phyloP scores from a whole-genome alignment of 495 filamentous ascomycete genomes.

The Penicillium bialowiezense region DNA sequence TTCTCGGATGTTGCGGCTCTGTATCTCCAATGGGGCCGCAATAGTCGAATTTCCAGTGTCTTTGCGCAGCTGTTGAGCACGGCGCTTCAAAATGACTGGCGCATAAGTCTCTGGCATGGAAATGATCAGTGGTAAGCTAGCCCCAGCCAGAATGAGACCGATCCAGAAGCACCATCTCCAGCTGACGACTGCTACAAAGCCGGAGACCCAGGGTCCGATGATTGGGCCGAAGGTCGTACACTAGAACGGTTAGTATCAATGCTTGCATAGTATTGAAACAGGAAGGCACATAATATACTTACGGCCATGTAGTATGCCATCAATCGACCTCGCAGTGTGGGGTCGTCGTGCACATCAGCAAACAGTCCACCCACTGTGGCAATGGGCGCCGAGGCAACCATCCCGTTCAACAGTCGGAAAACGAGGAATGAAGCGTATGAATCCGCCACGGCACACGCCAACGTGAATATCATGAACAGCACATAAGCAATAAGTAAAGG shows the following conservation, averaged over 20 bases:
- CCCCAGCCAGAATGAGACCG: slow-evolving; percentile 53
- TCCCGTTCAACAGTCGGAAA: slow-evolving; percentile 63
- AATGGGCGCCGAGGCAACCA: slow-evolving; percentile 64
- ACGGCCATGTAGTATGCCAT: slow-evolving; percentile 71
- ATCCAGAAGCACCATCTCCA: slow-evolving; percentile 70
- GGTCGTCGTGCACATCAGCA: slow-evolving; percentile 64
- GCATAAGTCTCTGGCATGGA: slow-evolving; percentile 66
- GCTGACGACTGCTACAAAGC: slow-evolving; percentile 54
- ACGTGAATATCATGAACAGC: slow-evolving; percentile 64
- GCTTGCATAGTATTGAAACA: no score
- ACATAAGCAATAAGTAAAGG: slow-evolving; percentile 58
- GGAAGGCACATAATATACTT: slow-evolving; percentile 14
- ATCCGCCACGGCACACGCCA: slow-evolving; percentile 65
- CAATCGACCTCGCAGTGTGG: slow-evolving; percentile 58
- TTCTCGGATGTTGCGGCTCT: slow-evolving; percentile 42
- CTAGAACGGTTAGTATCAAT: slow-evolving; percentile 23
- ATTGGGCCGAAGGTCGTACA: slow-evolving; percentile 63
- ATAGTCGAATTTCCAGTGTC: slow-evolving; percentile 55
- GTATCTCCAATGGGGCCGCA: slow-evolving; percentile 44
- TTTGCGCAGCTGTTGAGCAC: slow-evolving; percentile 64
- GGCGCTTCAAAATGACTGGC: slow-evolving; percentile 62
- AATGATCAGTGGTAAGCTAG: slow-evolving; percentile 41
- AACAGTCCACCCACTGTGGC: slow-evolving; percentile 67
- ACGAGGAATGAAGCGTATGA: slow-evolving; percentile 62
- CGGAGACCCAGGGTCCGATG: slow-evolving; percentile 62